Evolutionary conservation across 2,329 filamentous ascomycete species (phyloP).

Genomic region (Podosphaera xanthii): DNA sequence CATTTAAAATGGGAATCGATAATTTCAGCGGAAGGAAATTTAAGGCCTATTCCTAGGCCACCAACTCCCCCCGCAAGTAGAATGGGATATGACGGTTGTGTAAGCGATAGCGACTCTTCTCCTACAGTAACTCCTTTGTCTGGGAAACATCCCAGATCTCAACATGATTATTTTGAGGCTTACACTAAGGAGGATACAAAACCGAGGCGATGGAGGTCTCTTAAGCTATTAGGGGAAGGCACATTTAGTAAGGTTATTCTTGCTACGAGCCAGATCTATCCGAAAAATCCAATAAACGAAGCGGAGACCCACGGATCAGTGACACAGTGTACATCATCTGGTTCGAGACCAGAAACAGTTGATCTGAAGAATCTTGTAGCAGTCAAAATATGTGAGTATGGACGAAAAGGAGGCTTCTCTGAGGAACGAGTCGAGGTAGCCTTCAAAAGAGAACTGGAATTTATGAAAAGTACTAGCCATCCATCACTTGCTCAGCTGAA

Average conservation of each 20-base stretch:
- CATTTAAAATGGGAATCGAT: conserved; percentile 56
- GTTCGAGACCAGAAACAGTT: conserved; percentile 20
- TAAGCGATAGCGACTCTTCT: conserved; percentile 24
- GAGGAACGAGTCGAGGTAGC: conserved; percentile 86
- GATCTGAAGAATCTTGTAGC: conserved; percentile 70
- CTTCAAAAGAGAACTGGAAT: conserved; percentile 82
- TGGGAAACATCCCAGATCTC: conserved; percentile 17
- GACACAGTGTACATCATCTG: conserved; percentile 4
- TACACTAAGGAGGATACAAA: conserved; percentile 43
- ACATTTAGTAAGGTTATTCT: conserved; percentile 91
- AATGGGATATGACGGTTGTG: conserved; percentile 27
- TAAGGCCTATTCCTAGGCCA: conserved; percentile 37
- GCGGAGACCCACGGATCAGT: conserved; percentile 15
- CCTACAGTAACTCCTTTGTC: conserved; percentile 20
- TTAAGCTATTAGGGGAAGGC: conserved; percentile 68
- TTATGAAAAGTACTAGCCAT: conserved; percentile 70
- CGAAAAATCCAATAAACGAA: conserved; percentile 21
- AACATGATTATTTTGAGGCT: conserved; percentile 46
- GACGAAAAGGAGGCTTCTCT: conserved; percentile 76
- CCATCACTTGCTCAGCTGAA: conserved; percentile 80
- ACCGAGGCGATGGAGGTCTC: conserved; percentile 51
- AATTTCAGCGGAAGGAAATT: conserved; percentile 54
- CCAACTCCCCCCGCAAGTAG: conserved; percentile 71
- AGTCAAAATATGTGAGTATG: conserved; percentile 87
- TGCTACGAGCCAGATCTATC: conserved; percentile 51